These are phyloP conservation scores for Ensete ventricosum DNA, from an alignment of 176 grass and related monocot genomes.

Conservation along the genomic window DNA sequence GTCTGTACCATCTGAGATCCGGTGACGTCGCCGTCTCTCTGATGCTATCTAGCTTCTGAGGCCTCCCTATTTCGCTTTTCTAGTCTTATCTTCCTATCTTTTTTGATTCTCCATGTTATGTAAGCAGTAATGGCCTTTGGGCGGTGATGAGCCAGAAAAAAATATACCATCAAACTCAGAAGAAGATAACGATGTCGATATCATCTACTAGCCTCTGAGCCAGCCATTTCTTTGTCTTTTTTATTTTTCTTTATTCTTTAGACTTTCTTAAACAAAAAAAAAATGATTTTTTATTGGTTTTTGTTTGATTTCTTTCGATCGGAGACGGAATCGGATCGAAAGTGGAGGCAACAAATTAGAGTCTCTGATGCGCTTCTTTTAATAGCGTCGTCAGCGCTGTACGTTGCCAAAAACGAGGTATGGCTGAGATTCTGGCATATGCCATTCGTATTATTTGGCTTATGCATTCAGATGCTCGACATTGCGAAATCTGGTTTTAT, in stretches of 20 bases:
- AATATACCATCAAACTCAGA: constrained; percentile 13
- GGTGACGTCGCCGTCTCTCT: no score
- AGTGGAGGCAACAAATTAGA: constrained; percentile 80
- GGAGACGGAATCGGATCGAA: no score
- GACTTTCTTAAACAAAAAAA: neutral
- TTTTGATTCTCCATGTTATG: no score
- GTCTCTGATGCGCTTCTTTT: constrained; percentile 82
- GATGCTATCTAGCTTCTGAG: no score
- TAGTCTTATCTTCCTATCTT: no score
- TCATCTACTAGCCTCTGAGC: neutral
- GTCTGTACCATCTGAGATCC: no score
- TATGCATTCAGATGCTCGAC: constrained; percentile 48
- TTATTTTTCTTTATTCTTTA: neutral
- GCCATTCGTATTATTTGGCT: constrained; percentile 7
- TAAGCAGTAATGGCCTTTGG: neutral
- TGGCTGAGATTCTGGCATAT: constrained; percentile 61
- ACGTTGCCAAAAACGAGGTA: constrained; percentile 54
- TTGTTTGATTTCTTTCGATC: neutral
- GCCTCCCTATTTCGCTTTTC: no score
- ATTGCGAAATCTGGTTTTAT: neutral
- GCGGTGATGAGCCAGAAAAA: constrained; percentile 1
- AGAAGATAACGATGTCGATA: neutral
- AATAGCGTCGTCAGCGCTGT: constrained; percentile 79
- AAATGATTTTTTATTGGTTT: neutral
- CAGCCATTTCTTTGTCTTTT: neutral